Evolutionary conservation across 495 filamentous ascomycete species (phyloP), one percentile per base, ranked within the genome.

Genomic region (Choiromyces venosus): DNA sequence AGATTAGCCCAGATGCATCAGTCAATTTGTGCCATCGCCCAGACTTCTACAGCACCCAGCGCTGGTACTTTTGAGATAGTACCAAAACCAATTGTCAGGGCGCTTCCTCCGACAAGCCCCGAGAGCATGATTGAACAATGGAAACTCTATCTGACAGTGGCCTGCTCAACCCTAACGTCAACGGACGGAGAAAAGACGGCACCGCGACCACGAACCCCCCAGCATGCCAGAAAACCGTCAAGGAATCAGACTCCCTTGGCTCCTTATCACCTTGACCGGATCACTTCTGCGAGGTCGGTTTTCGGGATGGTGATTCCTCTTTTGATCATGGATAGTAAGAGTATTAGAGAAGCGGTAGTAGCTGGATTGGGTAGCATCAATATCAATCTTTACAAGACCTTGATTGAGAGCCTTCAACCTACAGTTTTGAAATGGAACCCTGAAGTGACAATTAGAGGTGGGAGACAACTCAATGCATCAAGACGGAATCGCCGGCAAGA

Each of bases 131-230:
- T 98, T 72, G 95, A 98, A 80, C 95, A 99, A 82, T 99, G 94
- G 94, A 98, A 97, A 82, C 84, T 98, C n/a, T 97, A 97, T 81
- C 86, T 99, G 61, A 92, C 96, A 65, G 96, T 98, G 83, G 96
- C 96, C 8, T 99, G 96, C 81, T 96, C 93, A 12, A 99, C 96
- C 0, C 86, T 99, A 37, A 94, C 91, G 38, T 94, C 93, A 72
- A 88, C 92, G 25, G 94, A 93, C 25, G 88, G 87, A 61, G 88
- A 87, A 77, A 88, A 80, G 67, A 73, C 80, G 79, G 77, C 87
- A 83, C 76, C 80, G 85, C 40, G 87, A 83, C 64, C 73, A 33
- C 75, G 75, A 12, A 87, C 88, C 75, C 86, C 87, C n/a, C 92
- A 96, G 77, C 94, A 99, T 81, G 87, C 88, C 6, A 88, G 95